Evolutionary conservation across 2,329 filamentous ascomycete species (phyloP).

Genomic region (Triangularia verruculosa): DNA sequence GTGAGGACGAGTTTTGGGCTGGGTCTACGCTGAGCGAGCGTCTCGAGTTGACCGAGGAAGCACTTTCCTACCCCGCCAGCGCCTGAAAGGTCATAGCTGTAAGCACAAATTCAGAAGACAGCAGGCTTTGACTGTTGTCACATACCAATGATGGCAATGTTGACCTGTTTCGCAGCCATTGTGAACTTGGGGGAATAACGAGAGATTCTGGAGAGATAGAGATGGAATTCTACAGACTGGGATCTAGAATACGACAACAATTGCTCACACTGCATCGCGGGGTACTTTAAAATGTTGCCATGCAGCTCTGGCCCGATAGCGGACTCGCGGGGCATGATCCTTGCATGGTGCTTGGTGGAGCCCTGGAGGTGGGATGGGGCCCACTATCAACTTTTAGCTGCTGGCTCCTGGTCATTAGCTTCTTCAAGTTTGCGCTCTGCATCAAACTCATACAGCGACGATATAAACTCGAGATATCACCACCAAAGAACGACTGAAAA

Average conservation of each 20-base stretch:
- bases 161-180: slow-evolving; percentile 37
- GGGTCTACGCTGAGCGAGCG: slow-evolving; percentile 63
- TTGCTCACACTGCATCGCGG: slow-evolving; percentile 19
- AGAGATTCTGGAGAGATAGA: background rate
- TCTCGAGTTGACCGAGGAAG: slow-evolving; percentile 79
- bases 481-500: slow-evolving; percentile 39
- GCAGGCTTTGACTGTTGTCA: background rate
- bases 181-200: slow-evolving; percentile 6
- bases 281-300: slow-evolving; percentile 26
- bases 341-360: background rate
- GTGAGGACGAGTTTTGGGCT: slow-evolving; percentile 71
- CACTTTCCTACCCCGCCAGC: slow-evolving; percentile 89
- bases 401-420: slow-evolving; percentile 7
- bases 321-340: slow-evolving; percentile 15
- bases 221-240: background rate
- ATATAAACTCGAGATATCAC: slow-evolving; percentile 34
- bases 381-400: slow-evolving; percentile 8
- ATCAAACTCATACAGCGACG: background rate
- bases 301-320: slow-evolving; percentile 30
- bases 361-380: slow-evolving; percentile 1
- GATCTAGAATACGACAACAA: background rate
- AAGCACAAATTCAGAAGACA: background rate
- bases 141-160: slow-evolving; percentile 45
- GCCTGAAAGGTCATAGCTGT: slow-evolving; percentile 49
- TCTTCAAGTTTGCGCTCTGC: slow-evolving; percentile 6